phyloP scores from a whole-genome alignment of 2,329 filamentous ascomycete species.

The Ophiostoma ips region DNA sequence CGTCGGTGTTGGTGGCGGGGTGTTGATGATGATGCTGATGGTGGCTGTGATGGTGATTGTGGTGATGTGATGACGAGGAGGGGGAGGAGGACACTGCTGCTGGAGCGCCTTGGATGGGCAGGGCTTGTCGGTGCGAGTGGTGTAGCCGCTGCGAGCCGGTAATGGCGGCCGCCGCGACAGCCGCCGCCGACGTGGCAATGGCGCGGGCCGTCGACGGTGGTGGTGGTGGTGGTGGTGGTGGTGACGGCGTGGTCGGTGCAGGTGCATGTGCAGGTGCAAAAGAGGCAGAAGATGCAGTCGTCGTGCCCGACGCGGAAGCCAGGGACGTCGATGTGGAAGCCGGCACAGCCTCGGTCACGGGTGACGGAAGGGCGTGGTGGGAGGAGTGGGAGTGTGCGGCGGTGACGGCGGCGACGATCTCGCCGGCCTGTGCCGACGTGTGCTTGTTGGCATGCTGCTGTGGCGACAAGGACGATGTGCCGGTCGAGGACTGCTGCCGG shows the following conservation, averaged over 20 bases:
- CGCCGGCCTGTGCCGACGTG: conserved; percentile 15
- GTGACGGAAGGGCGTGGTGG: background rate
- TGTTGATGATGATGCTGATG: no score
- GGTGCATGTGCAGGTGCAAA: background rate
- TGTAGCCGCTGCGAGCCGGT: conserved; percentile 11
- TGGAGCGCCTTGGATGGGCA: background rate
- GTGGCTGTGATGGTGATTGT: background rate
- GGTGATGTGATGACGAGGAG: conserved; percentile 1
- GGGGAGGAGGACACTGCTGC: no score
- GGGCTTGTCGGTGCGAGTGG: conserved; percentile 7
- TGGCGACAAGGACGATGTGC: conserved; percentile 10
- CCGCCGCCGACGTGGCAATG: conserved; percentile 10
- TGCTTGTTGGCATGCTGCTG: conserved; percentile 26
- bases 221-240: no score
- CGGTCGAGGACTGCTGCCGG: conserved; percentile 30
- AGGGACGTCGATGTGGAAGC: conserved; percentile 15
- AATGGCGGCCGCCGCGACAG: conserved; percentile 12
- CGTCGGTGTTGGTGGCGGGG: background rate
- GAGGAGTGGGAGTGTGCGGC: background rate
- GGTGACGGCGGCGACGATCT: conserved; percentile 13
- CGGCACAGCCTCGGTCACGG: conserved; percentile 10
- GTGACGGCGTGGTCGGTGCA: background rate
- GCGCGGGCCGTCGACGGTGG: conserved; percentile 10
- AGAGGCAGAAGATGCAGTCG: conserved; percentile 6
- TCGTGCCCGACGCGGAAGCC: conserved; percentile 8